Percentiles rank a stretch among this genome's conserved stretches.
These are phyloP conservation scores for Fusarium buxicola DNA, from an alignment of 2,329 filamentous ascomycete species.

Conservation along the genomic window DNA sequence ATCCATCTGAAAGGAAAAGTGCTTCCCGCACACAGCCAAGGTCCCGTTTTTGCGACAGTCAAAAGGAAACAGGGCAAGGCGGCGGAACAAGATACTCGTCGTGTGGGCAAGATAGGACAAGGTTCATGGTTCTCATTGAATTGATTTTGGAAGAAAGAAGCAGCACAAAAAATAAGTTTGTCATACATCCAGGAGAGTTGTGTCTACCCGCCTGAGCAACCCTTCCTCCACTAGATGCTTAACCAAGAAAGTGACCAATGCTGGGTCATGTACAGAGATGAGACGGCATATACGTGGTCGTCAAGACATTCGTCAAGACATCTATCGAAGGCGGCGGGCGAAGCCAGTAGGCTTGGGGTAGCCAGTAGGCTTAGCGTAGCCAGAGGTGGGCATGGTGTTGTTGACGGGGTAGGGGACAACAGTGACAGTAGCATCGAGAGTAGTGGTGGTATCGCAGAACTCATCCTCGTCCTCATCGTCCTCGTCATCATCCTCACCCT, in stretches of 20 bases:
- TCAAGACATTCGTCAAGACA: slow-evolving; percentile 26
- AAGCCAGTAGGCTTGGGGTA: slow-evolving; percentile 49
- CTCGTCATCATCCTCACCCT: slow-evolving; percentile 34
- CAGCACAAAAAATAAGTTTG: slow-evolving; percentile 37
- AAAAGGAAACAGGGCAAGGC: slow-evolving; percentile 18
- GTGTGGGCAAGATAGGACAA: slow-evolving; percentile 38
- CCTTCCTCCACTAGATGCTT: slow-evolving; percentile 38
- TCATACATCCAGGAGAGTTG: slow-evolving; percentile 45
- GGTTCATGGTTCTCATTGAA: slow-evolving; percentile 48
- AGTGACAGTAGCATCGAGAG: slow-evolving; percentile 50
- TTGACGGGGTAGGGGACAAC: slow-evolving; percentile 57
- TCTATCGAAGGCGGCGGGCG: slow-evolving; percentile 50
- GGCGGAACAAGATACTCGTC: slow-evolving; percentile 13
- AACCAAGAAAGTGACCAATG: slow-evolving; percentile 39
- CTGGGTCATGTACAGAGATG: slow-evolving; percentile 42
- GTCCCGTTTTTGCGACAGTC: slow-evolving; percentile 7
- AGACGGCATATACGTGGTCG: slow-evolving; percentile 34
- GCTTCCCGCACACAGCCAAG: slow-evolving; percentile 6
- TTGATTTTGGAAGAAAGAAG: slow-evolving; percentile 40
- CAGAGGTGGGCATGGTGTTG: slow-evolving; percentile 52
- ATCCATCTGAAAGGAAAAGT: slow-evolving; percentile 36
- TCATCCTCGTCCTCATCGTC: slow-evolving; percentile 34
- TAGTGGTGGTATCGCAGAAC: slow-evolving; percentile 44
- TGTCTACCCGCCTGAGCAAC: slow-evolving; percentile 29
- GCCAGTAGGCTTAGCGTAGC: slow-evolving; percentile 48